Evolutionary conservation across 176 grass and related monocot species (phyloP).

Genomic region (Metroxylon sagu): DNA sequence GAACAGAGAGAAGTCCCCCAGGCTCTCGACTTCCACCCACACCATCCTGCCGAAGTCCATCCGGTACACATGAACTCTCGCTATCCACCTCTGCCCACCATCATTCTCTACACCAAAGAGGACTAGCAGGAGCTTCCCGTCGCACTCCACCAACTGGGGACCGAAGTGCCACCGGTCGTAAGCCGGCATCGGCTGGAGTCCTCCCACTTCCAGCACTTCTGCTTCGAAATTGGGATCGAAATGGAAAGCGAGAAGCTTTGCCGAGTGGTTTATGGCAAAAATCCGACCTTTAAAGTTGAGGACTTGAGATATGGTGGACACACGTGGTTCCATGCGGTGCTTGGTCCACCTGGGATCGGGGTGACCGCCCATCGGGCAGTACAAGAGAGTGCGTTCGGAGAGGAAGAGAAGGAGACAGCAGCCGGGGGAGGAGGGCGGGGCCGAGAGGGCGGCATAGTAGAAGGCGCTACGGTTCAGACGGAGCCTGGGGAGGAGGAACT

Average conservation of each 20-base stretch:
- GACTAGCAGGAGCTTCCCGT: slow-evolving; percentile 6
- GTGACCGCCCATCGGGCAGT: slow-evolving; percentile 2
- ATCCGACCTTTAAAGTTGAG: slow-evolving; percentile 6
- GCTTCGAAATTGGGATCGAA: not conserved
- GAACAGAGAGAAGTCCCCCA: slow-evolving; percentile 15
- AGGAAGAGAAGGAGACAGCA: slow-evolving; percentile 17
- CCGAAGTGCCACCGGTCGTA: slow-evolving; percentile 16
- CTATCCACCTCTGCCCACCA: too few species aligned
- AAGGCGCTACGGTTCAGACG: not conserved
- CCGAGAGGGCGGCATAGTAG: slow-evolving; percentile 22
- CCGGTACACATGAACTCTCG: not conserved
- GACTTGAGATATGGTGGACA: slow-evolving; percentile 1
- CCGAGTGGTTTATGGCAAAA: too few species aligned
- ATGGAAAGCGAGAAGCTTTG: slow-evolving; percentile 13
- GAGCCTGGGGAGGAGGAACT: too few species aligned
- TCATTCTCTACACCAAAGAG: not conserved
- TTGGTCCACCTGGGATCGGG: slow-evolving; percentile 4
- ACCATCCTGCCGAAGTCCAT: slow-evolving; percentile 19
- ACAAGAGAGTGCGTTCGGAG: slow-evolving; percentile 19
- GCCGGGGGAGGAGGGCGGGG: slow-evolving; percentile 13
- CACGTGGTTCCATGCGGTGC: not conserved
- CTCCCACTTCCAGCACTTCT: too few species aligned
- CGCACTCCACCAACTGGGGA: slow-evolving; percentile 11
- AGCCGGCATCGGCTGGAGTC: not conserved
- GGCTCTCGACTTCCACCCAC: slow-evolving; percentile 15